Evolutionary conservation across 495 filamentous ascomycete genomes (phyloP), one percentile per base, ranked within the genome.

Genomic region (Podospora didyma): DNA sequence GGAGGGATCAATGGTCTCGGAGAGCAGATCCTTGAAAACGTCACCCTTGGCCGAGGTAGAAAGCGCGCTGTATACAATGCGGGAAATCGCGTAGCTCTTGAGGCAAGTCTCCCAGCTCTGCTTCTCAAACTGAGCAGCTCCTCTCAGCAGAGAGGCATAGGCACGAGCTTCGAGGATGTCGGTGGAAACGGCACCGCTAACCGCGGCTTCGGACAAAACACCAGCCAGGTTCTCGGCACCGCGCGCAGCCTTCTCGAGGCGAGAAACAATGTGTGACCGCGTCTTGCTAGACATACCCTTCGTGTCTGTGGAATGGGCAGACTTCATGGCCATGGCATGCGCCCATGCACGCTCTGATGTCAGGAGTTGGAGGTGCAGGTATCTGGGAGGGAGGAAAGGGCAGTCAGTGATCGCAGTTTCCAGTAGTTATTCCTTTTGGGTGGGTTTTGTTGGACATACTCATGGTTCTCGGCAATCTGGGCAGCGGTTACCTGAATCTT

Each of bases 301-400:
- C 34, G 81, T 79, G 60, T 93, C 90, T 62, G 89, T 84, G 41
- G 89, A 82, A 68, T 96, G 89, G 21, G 82, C 72, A 6, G 91
- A 82, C 70, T 96, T 96, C 81, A 97, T 90, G 61, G 88, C 80
- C 91, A 96, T 94, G 50, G 92, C 95, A 67, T 96, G 86, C 1
- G 95, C 95, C 92, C 95, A 97, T 51, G 95, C 90, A 60, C 95
- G 82, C 74, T 99, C 95, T 55, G 92, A 82, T 31, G 86, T 87
- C 60, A 96, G 82, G 52, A 99, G 80, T 42, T 92, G 78, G 42
- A 96, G 80, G 57, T 90, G 79, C 39, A 88, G 83, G 68, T 86
- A 93, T 65, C 92, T 96, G 55, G 1, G 24, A 50, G 55, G 42
- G 14, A n/a, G n/a, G 14, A 17, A 19, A 28, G 16, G 50, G 54